Evolutionary conservation across 2,329 filamentous ascomycete genomes (phyloP), one percentile per base, ranked within the genome.

Genomic region (Ceratocystis huliohia): DNA sequence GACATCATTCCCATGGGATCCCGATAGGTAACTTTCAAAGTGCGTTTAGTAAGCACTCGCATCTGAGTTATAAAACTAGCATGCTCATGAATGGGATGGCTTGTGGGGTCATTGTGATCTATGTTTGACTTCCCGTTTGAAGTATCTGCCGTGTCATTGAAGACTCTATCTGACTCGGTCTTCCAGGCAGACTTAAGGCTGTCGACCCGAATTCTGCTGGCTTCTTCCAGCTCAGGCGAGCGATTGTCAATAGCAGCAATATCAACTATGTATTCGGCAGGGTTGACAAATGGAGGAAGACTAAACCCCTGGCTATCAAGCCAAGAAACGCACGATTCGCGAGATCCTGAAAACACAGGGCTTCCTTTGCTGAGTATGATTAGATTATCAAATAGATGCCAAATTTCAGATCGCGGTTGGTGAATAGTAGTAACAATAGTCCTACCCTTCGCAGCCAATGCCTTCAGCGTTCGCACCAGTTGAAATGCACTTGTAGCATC

Each of bases 401-500:
- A 92, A 15, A 92, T 91, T 73, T 91, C 88, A 0, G 87, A 90
- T 22, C 88, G 80, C 22, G 88, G 88, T 69, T 90, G 87, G 72
- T 92, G 88, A 45, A 92, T 88, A 0, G 87, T 90, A 0, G 85
- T 86, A 15, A 91, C 82, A 65, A 91, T 79, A 0, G 87, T 91
- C 28, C 88, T 78, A 0, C 87, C 88, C 72, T 87, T 87, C 45
- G 78, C 78, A 0, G 88, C 86, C 1, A 92, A 77, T 6, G 76
- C 78, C 71, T 90, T 89, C 7, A 91, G 74, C 0, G 87, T 91
- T 41, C 84, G 79, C 0, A 91, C 79, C 0, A 92, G 80, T 70
- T 91, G 88, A 70, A 84, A 89, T 0, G 88, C 88, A 71, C 86
- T 90, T 1, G 87, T 89, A 0, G 88, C 87, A 75, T 92, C 88